Conservation (phyloP, 345 rosid genomes). For the Eutrema yunnanense region DNA sequence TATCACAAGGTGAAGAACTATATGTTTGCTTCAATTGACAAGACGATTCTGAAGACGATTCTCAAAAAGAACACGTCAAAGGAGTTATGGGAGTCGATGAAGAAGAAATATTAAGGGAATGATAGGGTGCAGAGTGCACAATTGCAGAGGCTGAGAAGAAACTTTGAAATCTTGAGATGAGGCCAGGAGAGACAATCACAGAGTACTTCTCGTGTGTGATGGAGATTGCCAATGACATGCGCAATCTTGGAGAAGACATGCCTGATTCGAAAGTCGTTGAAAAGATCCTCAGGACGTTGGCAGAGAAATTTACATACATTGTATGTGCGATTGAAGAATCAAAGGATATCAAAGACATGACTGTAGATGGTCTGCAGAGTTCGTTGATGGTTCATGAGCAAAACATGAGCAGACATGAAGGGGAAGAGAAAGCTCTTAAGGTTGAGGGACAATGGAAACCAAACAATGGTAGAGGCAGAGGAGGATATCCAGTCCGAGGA, state of each 20-base stretch:
- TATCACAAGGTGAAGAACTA: neutral
- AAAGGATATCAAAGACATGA: neutral
- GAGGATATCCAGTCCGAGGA: neutral
- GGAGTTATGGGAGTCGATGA: too few relatives aligned
- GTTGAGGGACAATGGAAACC: neutral
- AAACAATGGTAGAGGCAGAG: neutral
- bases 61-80: too few relatives aligned
- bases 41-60: too few relatives aligned
- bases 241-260: too few relatives aligned
- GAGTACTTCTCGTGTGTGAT: neutral
- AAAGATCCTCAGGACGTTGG: too few relatives aligned
- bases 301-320: too few relatives aligned
- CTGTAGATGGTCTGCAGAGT: neutral
- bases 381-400: neutral
- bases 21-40: too few relatives aligned
- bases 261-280: too few relatives aligned
- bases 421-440: neutral
- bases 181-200: neutral
- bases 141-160: too few relatives aligned
- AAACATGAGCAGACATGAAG: neutral
- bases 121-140: too few relatives aligned
- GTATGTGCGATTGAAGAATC: neutral
- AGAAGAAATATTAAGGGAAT: neutral
- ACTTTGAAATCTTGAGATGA: neutral
- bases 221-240: neutral